Evolutionary conservation across 129 eudicot genomes (phyloP), one percentile per base, ranked within the genome.

Genomic region (Deinandra increscens): DNA sequence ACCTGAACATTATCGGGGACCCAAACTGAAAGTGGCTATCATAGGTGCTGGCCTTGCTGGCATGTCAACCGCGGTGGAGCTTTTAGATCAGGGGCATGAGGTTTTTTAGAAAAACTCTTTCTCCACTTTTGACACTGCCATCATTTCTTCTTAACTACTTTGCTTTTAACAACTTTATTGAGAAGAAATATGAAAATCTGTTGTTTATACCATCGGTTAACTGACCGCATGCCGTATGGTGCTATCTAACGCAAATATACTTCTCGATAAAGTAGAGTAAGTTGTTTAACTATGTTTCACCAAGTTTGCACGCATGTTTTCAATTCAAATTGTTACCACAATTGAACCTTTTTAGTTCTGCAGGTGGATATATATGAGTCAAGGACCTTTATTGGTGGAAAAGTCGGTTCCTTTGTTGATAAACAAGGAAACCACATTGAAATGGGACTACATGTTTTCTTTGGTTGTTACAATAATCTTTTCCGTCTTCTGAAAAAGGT

Each of bases 1-100:
- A 75, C 98, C 98, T 64, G 90, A 89, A 76, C 90, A 81, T 64
- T 93, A 93, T 64, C 81, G 86, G 3, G 98, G 98, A 11, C 98
- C 98, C 3, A 93, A 89, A 79, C 89, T 93, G 55, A 93, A 93
- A 82, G 98, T 93, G 79, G 98, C 98, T 42, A 93, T 93, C 44
- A 87, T 93, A 45, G 98, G 98, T 67, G 95, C 98, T 55, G 98
- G 98, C 43, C 96, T 93, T 75, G 98, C 96, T 18, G 98, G 96
- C 78, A 93, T 93, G 98, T 93, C 98, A 43, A 93, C 98, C 60
- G 98, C 98, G 0, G 96, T 93, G 62, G 98, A 93, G 87, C 96
- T 93, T 66, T 78, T 93, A 76, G 98, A 93, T 69, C 98, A 93
- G 77, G 98, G 98, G 53, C 98, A 93, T 58, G 98, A 93, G 98